Conservation (phyloP, 2,329 filamentous ascomycete genomes). For the Fusarium subtropicale region DNA sequence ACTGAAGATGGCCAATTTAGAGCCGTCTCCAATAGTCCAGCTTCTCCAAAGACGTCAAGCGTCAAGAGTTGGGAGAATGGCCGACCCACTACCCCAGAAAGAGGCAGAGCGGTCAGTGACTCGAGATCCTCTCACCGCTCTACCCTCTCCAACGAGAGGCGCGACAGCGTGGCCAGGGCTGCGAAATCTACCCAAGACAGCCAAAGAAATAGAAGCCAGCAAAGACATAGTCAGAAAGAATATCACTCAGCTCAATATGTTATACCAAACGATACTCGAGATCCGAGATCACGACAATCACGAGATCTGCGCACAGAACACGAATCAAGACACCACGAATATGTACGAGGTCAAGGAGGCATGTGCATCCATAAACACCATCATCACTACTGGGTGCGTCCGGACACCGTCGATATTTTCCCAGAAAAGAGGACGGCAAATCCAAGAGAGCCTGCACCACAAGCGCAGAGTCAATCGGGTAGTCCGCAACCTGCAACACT, state of each 20-base stretch:
- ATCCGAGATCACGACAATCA: constrained; percentile 15
- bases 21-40: not conserved
- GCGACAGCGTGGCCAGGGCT: not conserved
- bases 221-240: constrained; percentile 18
- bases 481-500: constrained; percentile 41
- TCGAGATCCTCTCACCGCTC: constrained; percentile 15
- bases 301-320: constrained; percentile 39
- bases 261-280: constrained; percentile 17
- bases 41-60: constrained; percentile 7
- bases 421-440: constrained; percentile 5
- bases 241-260: constrained; percentile 17
- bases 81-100: constrained; percentile 9
- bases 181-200: constrained; percentile 8
- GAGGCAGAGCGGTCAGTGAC: constrained; percentile 7
- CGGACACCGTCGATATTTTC: constrained; percentile 43
- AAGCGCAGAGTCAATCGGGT: constrained; percentile 27
- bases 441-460: constrained; percentile 5
- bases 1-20: constrained; percentile 1
- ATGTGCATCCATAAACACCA: constrained; percentile 70
- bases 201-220: constrained; percentile 33
- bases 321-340: constrained; percentile 39
- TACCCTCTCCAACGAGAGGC: not conserved
- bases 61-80: constrained; percentile 9
- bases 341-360: constrained; percentile 40
- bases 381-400: constrained; percentile 69